Percentiles rank a stretch among this genome's conserved stretches.
Conservation (phyloP, 2,329 filamentous ascomycete species). For the Ascochyta koolunga region DNA sequence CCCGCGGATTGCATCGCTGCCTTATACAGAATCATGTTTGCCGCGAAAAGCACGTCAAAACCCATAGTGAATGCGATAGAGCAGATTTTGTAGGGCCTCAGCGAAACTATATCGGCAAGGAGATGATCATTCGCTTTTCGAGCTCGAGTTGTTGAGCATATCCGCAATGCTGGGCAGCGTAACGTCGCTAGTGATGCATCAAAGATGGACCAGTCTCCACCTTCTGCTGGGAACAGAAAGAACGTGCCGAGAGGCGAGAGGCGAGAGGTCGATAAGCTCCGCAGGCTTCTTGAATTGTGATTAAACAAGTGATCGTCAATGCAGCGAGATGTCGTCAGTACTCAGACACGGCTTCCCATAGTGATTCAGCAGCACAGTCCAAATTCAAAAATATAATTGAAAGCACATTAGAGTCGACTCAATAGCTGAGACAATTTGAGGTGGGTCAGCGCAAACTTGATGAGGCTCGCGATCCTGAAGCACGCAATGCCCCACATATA, state of each 20-base stretch:
- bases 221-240: not conserved
- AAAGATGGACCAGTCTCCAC: not conserved
- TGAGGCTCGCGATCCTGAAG: not conserved
- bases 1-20: not conserved
- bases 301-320: too few species aligned
- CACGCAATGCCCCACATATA: constrained; percentile 10
- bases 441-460: not conserved
- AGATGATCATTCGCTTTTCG: not conserved
- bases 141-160: not conserved
- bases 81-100: not conserved
- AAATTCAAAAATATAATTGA: too few species aligned
- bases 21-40: not conserved
- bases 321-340: too few species aligned
- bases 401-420: too few species aligned
- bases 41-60: not conserved
- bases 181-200: constrained; percentile 1
- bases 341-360: too few species aligned
- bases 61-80: not conserved
- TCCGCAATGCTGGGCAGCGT: constrained; percentile 2
- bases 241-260: not conserved
- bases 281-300: not conserved
- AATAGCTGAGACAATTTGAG: too few species aligned
- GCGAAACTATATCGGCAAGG: not conserved
- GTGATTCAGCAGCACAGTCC: too few species aligned
- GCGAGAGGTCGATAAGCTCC: not conserved